Evolutionary conservation across 257 asterid genomes (phyloP).

Genomic region (Solanum ahanhuiri): DNA sequence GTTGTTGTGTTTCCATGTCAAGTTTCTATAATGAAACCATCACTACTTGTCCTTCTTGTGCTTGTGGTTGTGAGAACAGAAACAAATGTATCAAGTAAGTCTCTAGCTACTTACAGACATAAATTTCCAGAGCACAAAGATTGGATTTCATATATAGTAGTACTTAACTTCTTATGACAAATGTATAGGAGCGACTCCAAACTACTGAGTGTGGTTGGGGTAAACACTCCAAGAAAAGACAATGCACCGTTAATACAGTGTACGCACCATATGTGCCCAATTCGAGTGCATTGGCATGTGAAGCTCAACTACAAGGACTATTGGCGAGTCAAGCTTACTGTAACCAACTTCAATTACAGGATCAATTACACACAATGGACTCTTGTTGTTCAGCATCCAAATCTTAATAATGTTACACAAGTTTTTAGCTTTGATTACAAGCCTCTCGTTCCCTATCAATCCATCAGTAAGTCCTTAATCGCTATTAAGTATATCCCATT

Average conservation of each 20-base stretch:
- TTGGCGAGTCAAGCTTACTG: slow-evolving; percentile 72
- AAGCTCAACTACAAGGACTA: slow-evolving; percentile 70
- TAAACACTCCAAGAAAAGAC: slow-evolving; percentile 76
- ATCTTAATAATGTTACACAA: slow-evolving; percentile 82
- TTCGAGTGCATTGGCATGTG: slow-evolving; percentile 91
- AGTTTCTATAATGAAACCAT: slow-evolving; percentile 73
- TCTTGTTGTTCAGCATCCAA: slow-evolving; percentile 85
- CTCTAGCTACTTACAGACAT: background rate
- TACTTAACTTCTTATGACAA: background rate
- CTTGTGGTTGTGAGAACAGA: slow-evolving; percentile 64
- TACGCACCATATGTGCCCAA: slow-evolving; percentile 90
- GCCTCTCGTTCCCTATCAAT: slow-evolving; percentile 60
- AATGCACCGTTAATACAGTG: slow-evolving; percentile 60
- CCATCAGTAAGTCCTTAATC: slow-evolving; percentile 58
- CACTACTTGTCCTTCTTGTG: slow-evolving; percentile 59
- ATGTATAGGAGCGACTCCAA: slow-evolving; percentile 59
- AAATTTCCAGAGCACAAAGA: background rate
- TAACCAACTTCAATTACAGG: slow-evolving; percentile 75
- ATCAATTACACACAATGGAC: slow-evolving; percentile 78
- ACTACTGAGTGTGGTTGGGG: slow-evolving; percentile 53
- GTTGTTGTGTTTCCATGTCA: slow-evolving; percentile 76
- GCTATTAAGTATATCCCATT: background rate
- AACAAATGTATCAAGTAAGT: slow-evolving; percentile 54
- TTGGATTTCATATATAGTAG: background rate
- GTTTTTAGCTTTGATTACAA: slow-evolving; percentile 90